These are phyloP conservation scores for Stellera chamaejasme DNA, from an alignment of 345 rosid genomes.

Conservation along the genomic window DNA sequence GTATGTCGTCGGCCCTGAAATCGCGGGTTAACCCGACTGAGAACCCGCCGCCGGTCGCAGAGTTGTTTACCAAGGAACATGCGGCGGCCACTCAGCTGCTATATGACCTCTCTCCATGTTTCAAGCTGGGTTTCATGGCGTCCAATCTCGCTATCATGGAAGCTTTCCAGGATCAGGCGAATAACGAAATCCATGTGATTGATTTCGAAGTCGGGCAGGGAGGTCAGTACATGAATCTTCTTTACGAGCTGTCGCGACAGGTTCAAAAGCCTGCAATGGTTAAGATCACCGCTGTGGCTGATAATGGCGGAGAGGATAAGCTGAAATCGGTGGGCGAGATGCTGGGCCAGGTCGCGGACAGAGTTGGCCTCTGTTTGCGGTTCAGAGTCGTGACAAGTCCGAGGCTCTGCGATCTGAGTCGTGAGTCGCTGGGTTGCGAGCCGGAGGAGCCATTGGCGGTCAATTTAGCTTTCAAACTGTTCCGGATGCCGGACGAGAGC, in stretches of 20 bases:
- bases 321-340: conserved; percentile 33
- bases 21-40: conserved; percentile 43
- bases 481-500: conserved; percentile 77
- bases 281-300: conserved; percentile 66
- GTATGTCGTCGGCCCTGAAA: conserved; percentile 52
- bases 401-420: conserved; percentile 43
- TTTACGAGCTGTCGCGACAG: conserved; percentile 56
- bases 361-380: conserved; percentile 31
- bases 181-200: conserved; percentile 46
- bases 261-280: conserved; percentile 25
- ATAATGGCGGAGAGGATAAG: conserved; percentile 39
- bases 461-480: conserved; percentile 75
- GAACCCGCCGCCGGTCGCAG: conserved; percentile 41
- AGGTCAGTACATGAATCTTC: conserved; percentile 60
- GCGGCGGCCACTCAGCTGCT: conserved; percentile 45
- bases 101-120: conserved; percentile 71
- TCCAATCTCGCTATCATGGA: conserved; percentile 83
- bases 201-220: conserved; percentile 85
- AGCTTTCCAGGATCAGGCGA: conserved; percentile 36
- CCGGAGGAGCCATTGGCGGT: conserved; percentile 63
- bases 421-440: conserved; percentile 63
- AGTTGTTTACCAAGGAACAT: conserved; percentile 59
- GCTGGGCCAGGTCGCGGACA: conserved; percentile 35
- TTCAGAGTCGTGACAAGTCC: conserved; percentile 36
- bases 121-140: conserved; percentile 74